A percentile compares a stretch with the other conserved stretches of the same genome.
Evolutionary conservation across 1,284 basidiomycete species (phyloP).

Genomic region (Sanghuangporus baumii): DNA sequence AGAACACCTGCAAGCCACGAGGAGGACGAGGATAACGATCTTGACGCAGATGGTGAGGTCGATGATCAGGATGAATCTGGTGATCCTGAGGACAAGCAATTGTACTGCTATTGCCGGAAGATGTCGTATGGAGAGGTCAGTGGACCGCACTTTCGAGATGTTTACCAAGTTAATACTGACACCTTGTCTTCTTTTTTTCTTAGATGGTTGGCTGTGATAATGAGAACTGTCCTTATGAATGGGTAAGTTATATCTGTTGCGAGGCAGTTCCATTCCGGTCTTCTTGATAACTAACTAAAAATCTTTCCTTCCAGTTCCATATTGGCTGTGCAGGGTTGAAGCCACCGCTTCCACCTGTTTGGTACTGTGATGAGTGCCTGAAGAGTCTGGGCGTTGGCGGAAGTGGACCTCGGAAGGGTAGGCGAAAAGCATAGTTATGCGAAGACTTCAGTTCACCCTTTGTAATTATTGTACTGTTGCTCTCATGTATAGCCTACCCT

Average conservation of each 20-base stretch:
- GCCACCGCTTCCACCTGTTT: conserved; percentile 22
- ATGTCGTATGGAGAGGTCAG: conserved; percentile 59
- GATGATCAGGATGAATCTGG: conserved; percentile 42
- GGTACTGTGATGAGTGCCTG: conserved; percentile 25
- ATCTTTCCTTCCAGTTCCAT: conserved; percentile 22
- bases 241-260: conserved; percentile 38
- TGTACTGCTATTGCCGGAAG: conserved; percentile 65
- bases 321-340: conserved; percentile 25
- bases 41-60: conserved; percentile 40
- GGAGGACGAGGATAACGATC: conserved; percentile 39
- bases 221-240: conserved; percentile 62
- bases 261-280: neutral
- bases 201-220: conserved; percentile 72
- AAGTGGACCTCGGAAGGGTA: conserved; percentile 6
- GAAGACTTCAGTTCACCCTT: neutral
- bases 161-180: neutral
- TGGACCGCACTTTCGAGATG: conserved; percentile 8
- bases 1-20: conserved; percentile 25
- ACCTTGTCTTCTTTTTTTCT: neutral
- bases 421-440: neutral
- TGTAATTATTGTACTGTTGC: neutral
- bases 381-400: conserved; percentile 10
- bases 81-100: conserved; percentile 47
- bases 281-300: neutral
- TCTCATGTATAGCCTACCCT: too few species aligned